Conservation (phyloP, 164 flowering plant genomes). For the Dillenia turbinata region DNA sequence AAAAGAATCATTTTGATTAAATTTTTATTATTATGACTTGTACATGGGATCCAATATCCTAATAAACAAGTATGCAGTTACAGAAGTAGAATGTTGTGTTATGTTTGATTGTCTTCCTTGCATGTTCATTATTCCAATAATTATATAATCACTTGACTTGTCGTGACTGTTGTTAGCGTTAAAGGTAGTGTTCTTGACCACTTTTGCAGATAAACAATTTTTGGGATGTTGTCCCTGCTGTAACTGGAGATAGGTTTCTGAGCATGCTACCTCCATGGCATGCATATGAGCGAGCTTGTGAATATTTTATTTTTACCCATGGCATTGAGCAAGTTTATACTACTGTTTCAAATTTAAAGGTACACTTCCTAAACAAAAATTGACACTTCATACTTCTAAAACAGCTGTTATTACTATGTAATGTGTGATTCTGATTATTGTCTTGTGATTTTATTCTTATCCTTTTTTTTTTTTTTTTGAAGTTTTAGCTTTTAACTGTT, state of each 20-base stretch:
- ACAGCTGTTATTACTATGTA: neutral
- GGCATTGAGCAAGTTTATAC: slow-evolving; percentile 91
- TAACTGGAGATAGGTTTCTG: slow-evolving; percentile 72
- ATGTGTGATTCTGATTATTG: neutral
- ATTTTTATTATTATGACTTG: too few species aligned
- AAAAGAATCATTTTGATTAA: too few species aligned
- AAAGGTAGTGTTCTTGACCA: too few species aligned
- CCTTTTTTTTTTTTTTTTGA: neutral
- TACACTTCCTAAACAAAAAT: slow-evolving; percentile 16
- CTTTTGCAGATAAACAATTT: slow-evolving; percentile 54
- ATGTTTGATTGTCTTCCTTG: too few species aligned
- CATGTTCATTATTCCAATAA: too few species aligned
- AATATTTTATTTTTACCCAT: slow-evolving; percentile 68
- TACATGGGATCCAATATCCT: too few species aligned
- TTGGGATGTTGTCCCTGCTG: slow-evolving; percentile 75
- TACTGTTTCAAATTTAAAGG: slow-evolving; percentile 73
- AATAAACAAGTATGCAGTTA: too few species aligned
- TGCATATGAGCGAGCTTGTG: slow-evolving; percentile 89
- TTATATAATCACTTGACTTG: too few species aligned
- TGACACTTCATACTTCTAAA: neutral
- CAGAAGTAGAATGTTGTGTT: too few species aligned
- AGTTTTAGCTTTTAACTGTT: slow-evolving; percentile 8
- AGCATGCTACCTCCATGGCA: slow-evolving; percentile 99
- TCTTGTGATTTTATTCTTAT: neutral
- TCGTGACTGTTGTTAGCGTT: too few species aligned